phyloP scores from a whole-genome alignment of 495 filamentous ascomycete genomes.

The Aspergillus mulundensis region DNA sequence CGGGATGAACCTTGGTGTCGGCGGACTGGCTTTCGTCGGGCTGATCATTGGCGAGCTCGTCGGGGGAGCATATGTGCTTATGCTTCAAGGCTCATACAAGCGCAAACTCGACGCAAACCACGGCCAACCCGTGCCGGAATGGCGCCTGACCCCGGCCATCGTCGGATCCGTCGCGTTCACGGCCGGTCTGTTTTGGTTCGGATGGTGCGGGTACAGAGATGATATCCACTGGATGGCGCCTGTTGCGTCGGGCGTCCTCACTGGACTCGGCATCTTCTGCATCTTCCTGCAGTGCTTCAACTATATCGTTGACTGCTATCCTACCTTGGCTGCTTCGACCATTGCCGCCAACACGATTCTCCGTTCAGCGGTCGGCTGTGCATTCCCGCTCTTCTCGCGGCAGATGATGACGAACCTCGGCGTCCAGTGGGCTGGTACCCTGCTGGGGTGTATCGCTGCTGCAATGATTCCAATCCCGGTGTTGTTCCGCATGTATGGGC shows the following conservation, averaged over 20 bases:
- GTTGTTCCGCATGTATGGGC: slow-evolving; percentile 32
- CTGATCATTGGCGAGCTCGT: slow-evolving; percentile 34
- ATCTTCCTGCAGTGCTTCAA: slow-evolving; percentile 40
- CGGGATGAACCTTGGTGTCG: slow-evolving; percentile 32
- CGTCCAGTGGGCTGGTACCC: slow-evolving; percentile 72
- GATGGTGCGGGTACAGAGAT: slow-evolving; percentile 34
- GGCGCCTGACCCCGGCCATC: slow-evolving; percentile 43
- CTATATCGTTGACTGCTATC: slow-evolving; percentile 40
- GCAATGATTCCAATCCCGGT: slow-evolving; percentile 70
- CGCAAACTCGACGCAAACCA: slow-evolving; percentile 30
- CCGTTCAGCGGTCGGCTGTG: slow-evolving; percentile 69
- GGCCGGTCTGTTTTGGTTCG: slow-evolving; percentile 53
- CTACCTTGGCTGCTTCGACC: slow-evolving; percentile 82
- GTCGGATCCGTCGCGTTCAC: slow-evolving; percentile 49
- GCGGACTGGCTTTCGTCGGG: slow-evolving; percentile 37
- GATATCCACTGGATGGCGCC: slow-evolving; percentile 36
- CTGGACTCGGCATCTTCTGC: slow-evolving; percentile 34
- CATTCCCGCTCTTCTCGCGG: slow-evolving; percentile 75
- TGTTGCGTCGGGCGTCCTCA: slow-evolving; percentile 27
- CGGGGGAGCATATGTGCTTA: slow-evolving; percentile 26
- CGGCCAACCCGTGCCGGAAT: slow-evolving; percentile 34
- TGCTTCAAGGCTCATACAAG: slow-evolving; percentile 26
- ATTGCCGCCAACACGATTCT: slow-evolving; percentile 89
- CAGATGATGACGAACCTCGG: slow-evolving; percentile 81
- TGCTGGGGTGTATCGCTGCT: slow-evolving; percentile 70